Evolutionary conservation across 768 basidiomycete genomes (phyloP).

Genomic region (Russula abietina): DNA sequence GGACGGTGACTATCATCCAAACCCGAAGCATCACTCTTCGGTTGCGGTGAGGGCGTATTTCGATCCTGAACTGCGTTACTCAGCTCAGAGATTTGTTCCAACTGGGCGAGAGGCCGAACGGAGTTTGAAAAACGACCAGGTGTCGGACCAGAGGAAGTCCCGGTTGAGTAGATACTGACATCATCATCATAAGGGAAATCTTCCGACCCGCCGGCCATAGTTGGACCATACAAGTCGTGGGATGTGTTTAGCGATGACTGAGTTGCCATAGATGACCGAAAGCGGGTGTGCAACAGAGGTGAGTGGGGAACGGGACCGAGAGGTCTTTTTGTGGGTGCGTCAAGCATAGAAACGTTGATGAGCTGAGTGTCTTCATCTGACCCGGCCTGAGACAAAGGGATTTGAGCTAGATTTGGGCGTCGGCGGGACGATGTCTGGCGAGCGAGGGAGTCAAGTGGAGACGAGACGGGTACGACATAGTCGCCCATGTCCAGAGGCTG

Average conservation of each 20-base stretch:
- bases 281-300: constrained; percentile 46
- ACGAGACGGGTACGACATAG: constrained; percentile 31
- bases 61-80: neutral
- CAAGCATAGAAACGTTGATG: constrained; percentile 8
- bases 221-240: constrained; percentile 11
- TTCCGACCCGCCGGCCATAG: constrained; percentile 16
- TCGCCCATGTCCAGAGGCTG: constrained; percentile 12
- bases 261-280: constrained; percentile 39
- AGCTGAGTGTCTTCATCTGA: neutral
- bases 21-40: neutral
- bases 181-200: constrained; percentile 32
- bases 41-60: neutral
- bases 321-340: constrained; percentile 16
- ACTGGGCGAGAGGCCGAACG: neutral
- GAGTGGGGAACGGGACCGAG: constrained; percentile 34
- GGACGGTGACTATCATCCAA: neutral
- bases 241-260: constrained; percentile 30
- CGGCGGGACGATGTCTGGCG: constrained; percentile 47
- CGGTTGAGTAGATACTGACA: constrained; percentile 40
- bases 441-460: constrained; percentile 56
- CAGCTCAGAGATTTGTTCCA: neutral
- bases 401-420: constrained; percentile 25
- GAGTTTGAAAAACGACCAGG: constrained; percentile 16
- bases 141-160: constrained; percentile 34
- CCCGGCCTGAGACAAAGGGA: constrained; percentile 5